phyloP scores from a whole-genome alignment of 192 early-diverging fungal genomes.

The Backusella parvicylindrica region DNA sequence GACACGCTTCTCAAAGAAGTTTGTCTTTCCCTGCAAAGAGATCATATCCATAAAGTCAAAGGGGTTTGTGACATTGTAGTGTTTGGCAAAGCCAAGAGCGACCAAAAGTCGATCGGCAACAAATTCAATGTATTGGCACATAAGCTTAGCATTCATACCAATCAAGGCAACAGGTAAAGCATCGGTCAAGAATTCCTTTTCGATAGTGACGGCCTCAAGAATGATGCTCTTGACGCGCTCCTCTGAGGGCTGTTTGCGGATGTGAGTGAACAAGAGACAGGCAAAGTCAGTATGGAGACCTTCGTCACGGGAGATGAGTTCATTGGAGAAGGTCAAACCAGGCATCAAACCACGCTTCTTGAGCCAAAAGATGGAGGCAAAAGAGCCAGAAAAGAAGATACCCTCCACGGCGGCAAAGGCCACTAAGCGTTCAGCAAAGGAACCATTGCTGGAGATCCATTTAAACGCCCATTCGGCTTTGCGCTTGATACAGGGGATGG shows the following conservation, averaged over 20 bases:
- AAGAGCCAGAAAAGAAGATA: conserved; percentile 97
- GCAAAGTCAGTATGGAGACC: conserved; percentile 98
- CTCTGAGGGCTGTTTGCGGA: conserved; percentile 68
- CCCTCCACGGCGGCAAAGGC: conserved; percentile 98
- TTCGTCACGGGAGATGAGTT: conserved; percentile 96
- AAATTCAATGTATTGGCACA: conserved; percentile 98
- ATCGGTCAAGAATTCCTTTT: conserved; percentile 95
- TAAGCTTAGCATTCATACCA: conserved; percentile 93
- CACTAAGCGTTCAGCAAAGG: conserved; percentile 90
- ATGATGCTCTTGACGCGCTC: conserved; percentile 71
- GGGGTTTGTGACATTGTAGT: conserved; percentile 85
- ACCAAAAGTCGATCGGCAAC: conserved; percentile 94
- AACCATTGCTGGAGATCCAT: conserved; percentile 80
- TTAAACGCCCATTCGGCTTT: conserved; percentile 98
- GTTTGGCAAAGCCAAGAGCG: conserved; percentile 81
- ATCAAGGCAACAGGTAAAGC: conserved; percentile 90
- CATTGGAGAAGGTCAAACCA: conserved; percentile 96
- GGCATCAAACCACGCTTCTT: conserved; percentile 99
- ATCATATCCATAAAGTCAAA: conserved; percentile 99
- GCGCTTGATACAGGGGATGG: conserved; percentile 90
- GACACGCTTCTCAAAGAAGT: conserved; percentile 98
- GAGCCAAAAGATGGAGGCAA: conserved; percentile 99
- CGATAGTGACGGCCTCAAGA: conserved; percentile 86
- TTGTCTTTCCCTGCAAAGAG: conserved; percentile 97
- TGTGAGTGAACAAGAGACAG: conserved; percentile 84